These are phyloP conservation scores for Pyrus hybrid DNA, from an alignment of 331 rosid species.

Conservation along the genomic window DNA sequence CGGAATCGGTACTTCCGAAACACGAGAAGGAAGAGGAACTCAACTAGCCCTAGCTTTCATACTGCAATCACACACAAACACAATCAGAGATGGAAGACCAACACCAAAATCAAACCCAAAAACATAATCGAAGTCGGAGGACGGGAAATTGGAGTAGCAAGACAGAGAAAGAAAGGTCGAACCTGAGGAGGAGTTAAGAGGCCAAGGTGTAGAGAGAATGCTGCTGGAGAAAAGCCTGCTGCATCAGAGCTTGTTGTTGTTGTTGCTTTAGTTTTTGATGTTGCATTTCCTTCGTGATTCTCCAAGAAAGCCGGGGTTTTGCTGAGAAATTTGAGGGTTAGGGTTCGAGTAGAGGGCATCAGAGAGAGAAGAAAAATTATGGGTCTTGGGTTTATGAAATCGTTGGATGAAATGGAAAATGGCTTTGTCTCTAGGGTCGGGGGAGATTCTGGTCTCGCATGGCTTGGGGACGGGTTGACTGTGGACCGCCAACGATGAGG, in stretches of 20 bases:
- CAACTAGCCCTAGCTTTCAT: constrained; percentile 16
- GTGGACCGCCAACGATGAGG: constrained; percentile 35
- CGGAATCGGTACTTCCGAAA: background rate
- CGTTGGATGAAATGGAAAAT: constrained; percentile 16
- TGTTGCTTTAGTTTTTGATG: too few species aligned
- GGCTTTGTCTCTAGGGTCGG: constrained; percentile 56
- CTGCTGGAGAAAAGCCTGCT: too few species aligned
- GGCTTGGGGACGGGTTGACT: constrained; percentile 8
- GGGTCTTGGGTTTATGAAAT: too few species aligned
- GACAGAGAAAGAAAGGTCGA: too few species aligned
- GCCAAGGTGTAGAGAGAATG: too few species aligned
- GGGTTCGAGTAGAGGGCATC: constrained; percentile 51
- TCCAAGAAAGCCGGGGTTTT: too few species aligned
- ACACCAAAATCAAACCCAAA: background rate
- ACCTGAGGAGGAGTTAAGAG: too few species aligned
- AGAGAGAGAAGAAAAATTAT: background rate
- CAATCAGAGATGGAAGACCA: constrained; percentile 11
- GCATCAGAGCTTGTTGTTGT: too few species aligned
- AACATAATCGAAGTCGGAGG: too few species aligned
- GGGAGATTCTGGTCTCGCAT: constrained; percentile 14
- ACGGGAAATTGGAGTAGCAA: constrained; percentile 27
- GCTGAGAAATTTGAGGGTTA: constrained; percentile 37
- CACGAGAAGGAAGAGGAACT: background rate
- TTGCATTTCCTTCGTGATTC: too few species aligned
- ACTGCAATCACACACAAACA: constrained; percentile 6